Percentiles rank a stretch among this genome's conserved stretches.
These are phyloP conservation scores for Gymnopus androsaceus DNA, from an alignment of 1,284 basidiomycete genomes.

Conservation along the genomic window DNA sequence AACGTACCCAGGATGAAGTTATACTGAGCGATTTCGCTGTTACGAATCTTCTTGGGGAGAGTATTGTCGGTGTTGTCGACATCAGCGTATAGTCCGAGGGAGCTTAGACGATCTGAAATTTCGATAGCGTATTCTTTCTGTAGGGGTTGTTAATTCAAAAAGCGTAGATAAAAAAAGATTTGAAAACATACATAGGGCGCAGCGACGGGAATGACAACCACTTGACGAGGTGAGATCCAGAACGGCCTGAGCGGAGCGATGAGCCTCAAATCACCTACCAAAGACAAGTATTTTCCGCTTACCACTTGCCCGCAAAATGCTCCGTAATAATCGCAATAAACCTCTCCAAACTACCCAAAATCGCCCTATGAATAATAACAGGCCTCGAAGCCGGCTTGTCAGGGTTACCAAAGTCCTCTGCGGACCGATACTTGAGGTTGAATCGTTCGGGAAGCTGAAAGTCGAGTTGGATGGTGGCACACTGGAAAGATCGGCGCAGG, in stretches of 20 bases:
- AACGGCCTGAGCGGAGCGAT: constrained; percentile 68
- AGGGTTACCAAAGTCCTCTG: constrained; percentile 60
- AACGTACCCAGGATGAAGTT: constrained; percentile 94
- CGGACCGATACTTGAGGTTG: constrained; percentile 89
- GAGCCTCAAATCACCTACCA: background rate
- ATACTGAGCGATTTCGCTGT: constrained; percentile 91
- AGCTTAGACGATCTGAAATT: constrained; percentile 70
- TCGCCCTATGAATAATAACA: constrained; percentile 98
- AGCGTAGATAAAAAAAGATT: background rate
- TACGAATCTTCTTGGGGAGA: constrained; percentile 94
- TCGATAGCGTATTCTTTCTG: constrained; percentile 91
- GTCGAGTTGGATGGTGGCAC: constrained; percentile 98
- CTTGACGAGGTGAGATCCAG: constrained; percentile 96
- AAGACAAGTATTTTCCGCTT: constrained; percentile 28
- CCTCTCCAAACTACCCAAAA: constrained; percentile 91
- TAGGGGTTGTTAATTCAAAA: constrained; percentile 11
- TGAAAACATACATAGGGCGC: constrained; percentile 69
- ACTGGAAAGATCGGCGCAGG: constrained; percentile 92
- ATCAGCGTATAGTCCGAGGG: constrained; percentile 83
- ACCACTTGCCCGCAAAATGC: constrained; percentile 98
- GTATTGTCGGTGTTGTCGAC: constrained; percentile 94
- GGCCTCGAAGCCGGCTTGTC: constrained; percentile 74
- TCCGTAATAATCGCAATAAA: constrained; percentile 98
- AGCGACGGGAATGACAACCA: constrained; percentile 93
- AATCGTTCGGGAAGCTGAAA: constrained; percentile 99